phyloP scores from a whole-genome alignment of 805 yeast genomes.

The Lipomyces starkeyi region DNA sequence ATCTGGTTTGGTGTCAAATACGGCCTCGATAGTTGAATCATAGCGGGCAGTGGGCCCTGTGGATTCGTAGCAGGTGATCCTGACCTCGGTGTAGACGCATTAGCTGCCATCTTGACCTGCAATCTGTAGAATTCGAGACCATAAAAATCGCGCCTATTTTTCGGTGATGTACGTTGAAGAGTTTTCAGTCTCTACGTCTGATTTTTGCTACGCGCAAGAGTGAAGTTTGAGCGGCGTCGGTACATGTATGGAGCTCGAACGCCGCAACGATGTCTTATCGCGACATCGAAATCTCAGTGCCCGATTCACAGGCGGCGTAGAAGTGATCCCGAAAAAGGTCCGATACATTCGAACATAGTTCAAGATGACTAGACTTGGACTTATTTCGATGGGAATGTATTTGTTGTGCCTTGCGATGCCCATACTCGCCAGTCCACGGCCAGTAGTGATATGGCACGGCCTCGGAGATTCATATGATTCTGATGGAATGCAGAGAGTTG shows the following conservation, averaged over 20 bases:
- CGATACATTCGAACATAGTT: neutral
- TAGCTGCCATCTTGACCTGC: neutral
- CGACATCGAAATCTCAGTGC: neutral
- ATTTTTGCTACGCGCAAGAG: too few relatives aligned
- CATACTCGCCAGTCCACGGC: conserved; percentile 42
- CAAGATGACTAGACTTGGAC: neutral
- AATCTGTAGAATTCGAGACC: neutral
- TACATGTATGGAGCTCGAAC: neutral
- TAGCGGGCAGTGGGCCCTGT: conserved; percentile 16
- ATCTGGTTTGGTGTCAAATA: conserved; percentile 28
- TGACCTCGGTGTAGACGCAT: neutral
- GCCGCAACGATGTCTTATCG: neutral
- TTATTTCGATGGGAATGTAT: neutral
- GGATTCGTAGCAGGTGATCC: conserved; percentile 17
- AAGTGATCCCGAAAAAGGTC: neutral
- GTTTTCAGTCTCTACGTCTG: neutral
- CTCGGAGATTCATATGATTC: conserved; percentile 78
- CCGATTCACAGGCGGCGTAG: neutral
- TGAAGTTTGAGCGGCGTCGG: too few relatives aligned
- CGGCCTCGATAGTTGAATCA: conserved; percentile 35
- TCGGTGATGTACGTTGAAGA: too few relatives aligned
- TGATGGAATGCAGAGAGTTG: conserved; percentile 58
- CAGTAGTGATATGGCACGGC: conserved; percentile 84
- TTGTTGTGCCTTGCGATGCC: conserved; percentile 6
- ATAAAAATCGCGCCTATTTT: neutral